Evolutionary conservation across 1,284 basidiomycete species (phyloP).

Genomic region (Schizophyllum commune): DNA sequence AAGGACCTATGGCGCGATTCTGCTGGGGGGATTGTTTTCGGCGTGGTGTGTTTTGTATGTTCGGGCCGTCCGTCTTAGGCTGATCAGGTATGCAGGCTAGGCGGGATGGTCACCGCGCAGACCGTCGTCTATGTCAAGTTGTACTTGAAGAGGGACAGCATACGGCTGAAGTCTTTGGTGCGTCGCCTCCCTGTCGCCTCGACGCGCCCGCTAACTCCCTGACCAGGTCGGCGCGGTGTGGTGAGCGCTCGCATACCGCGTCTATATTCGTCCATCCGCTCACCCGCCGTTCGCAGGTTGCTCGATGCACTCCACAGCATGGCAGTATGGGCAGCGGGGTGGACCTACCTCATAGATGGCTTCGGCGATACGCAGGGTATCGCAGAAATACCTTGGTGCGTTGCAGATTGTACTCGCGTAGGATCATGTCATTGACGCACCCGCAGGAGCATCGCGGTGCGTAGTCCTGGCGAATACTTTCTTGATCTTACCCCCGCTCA

Average conservation of each 20-base stretch:
- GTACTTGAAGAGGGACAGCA: conserved; percentile 4
- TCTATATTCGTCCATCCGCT: too few relatives aligned
- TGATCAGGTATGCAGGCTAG: conserved; percentile 3
- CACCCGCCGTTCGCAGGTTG: background rate
- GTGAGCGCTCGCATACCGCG: background rate
- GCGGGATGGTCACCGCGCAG: conserved; percentile 3
- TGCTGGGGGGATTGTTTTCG: conserved; percentile 8
- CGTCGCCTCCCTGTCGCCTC: background rate
- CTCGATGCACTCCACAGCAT: conserved; percentile 9
- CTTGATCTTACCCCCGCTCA: background rate
- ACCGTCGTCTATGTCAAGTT: background rate
- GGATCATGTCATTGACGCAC: background rate
- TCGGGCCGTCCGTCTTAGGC: background rate
- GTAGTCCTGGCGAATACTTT: background rate
- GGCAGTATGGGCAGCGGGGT: conserved; percentile 10
- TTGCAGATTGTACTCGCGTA: background rate
- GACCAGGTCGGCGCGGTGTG: background rate
- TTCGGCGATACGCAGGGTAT: conserved; percentile 1
- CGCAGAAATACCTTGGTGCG: background rate
- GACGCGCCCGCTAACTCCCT: background rate
- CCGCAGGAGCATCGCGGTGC: background rate
- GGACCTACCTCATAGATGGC: conserved; percentile 5
- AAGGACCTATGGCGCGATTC: conserved; percentile 3
- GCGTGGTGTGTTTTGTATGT: background rate
- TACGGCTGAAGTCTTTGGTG: background rate